Conservation (phyloP, 257 asterid species). For the Eustoma russellianum region DNA sequence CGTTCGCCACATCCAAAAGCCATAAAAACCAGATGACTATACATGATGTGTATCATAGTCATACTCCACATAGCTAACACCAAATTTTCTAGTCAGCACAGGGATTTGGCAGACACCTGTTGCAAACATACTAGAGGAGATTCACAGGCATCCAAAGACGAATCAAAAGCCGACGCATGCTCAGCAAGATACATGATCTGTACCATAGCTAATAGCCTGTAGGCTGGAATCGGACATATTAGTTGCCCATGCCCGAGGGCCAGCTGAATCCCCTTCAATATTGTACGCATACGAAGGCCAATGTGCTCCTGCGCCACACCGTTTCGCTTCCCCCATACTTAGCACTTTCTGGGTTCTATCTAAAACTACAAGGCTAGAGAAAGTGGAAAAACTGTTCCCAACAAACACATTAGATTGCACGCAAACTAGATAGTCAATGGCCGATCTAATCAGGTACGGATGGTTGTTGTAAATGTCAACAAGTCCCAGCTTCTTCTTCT, state of each 20-base stretch:
- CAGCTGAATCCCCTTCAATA: slow-evolving; percentile 31
- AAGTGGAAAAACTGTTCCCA: slow-evolving; percentile 89
- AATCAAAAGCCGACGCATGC: not conserved
- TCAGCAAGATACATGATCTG: slow-evolving; percentile 56
- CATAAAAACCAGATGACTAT: no score
- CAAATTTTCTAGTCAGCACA: no score
- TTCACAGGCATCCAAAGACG: not conserved
- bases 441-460: slow-evolving; percentile 69
- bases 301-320: slow-evolving; percentile 39
- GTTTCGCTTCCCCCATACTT: slow-evolving; percentile 18
- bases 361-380: slow-evolving; percentile 86
- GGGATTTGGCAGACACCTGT: no score
- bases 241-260: slow-evolving; percentile 63
- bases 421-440: slow-evolving; percentile 91
- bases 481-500: slow-evolving; percentile 73
- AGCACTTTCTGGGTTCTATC: slow-evolving; percentile 76
- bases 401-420: slow-evolving; percentile 74
- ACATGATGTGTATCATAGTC: no score
- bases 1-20: no score
- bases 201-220: slow-evolving; percentile 75
- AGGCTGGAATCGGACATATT: slow-evolving; percentile 78
- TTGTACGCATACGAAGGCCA: slow-evolving; percentile 81
- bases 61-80: no score
- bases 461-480: slow-evolving; percentile 51
- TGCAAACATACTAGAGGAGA: no score